Conservation (phyloP, 495 filamentous ascomycete species). For the Penicillium manginii region DNA sequence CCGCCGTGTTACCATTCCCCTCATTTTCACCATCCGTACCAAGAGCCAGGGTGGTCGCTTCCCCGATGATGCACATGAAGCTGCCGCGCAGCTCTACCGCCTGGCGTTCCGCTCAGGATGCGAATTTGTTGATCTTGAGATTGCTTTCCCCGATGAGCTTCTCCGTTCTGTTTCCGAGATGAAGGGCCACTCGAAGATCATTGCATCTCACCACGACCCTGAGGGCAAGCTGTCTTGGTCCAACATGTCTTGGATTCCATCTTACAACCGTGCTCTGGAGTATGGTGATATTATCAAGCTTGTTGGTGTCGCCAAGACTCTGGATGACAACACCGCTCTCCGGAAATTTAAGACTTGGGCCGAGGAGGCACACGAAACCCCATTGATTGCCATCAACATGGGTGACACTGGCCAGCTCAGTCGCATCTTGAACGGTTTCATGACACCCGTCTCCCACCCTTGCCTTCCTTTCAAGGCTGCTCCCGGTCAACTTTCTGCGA, state of each 20-base stretch:
- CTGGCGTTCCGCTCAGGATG: constrained; percentile 79
- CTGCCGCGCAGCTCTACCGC: constrained; percentile 73
- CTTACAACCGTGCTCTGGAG: constrained; percentile 84
- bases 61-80: constrained; percentile 72
- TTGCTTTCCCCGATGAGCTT: constrained; percentile 77
- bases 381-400: constrained; percentile 97
- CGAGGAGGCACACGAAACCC: constrained; percentile 68
- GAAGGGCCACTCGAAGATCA: constrained; percentile 78
- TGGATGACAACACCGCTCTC: constrained; percentile 86
- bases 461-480: constrained; percentile 88
- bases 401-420: constrained; percentile 85
- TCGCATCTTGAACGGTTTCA: constrained; percentile 85
- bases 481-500: constrained; percentile 89
- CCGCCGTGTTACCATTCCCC: constrained; percentile 71
- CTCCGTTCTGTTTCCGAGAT: constrained; percentile 66
- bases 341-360: constrained; percentile 82
- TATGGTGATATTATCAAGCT: constrained; percentile 95
- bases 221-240: constrained; percentile 78
- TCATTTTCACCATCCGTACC: constrained; percentile 93
- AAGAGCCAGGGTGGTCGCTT: constrained; percentile 86
- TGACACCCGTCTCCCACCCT: constrained; percentile 95
- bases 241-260: constrained; percentile 84
- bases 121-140: constrained; percentile 93
- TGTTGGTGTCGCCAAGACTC: constrained; percentile 74
- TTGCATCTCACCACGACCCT: constrained; percentile 95